Conservation (phyloP, 805 yeast species). For the Phaffomyces opuntiae region DNA sequence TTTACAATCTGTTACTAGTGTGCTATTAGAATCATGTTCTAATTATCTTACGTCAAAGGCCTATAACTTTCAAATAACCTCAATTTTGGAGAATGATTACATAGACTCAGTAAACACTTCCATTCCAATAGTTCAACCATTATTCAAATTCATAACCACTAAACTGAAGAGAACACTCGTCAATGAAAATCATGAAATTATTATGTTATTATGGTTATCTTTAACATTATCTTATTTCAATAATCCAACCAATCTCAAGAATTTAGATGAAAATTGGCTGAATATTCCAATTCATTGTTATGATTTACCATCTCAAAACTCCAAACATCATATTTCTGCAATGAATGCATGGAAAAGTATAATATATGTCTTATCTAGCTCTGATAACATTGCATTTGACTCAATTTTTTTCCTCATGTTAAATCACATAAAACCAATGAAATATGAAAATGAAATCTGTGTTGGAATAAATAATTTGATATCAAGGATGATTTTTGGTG, state of each 20-base stretch:
- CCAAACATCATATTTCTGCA: background rate
- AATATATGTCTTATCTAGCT: conserved; percentile 2
- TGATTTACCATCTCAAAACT: background rate
- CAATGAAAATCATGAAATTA: conserved; percentile 1
- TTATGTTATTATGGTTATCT: conserved; percentile 16
- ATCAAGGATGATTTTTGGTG: background rate
- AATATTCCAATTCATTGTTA: background rate
- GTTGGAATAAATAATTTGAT: background rate
- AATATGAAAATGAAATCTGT: background rate
- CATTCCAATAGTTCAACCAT: conserved; percentile 9
- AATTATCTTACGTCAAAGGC: conserved; percentile 10
- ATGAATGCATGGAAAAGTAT: conserved; percentile 5
- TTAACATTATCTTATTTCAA: conserved; percentile 13
- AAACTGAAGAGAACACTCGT: background rate
- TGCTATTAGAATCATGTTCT: conserved; percentile 2
- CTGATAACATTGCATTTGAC: background rate
- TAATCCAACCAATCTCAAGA: conserved; percentile 4
- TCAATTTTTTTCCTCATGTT: background rate
- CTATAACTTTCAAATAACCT: conserved; percentile 15
- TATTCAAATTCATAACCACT: background rate
- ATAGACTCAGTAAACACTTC: conserved; percentile 3
- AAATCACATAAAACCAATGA: background rate
- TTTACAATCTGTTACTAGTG: conserved; percentile 3
- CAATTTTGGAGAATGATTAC: conserved; percentile 7
- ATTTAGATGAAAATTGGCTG: conserved; percentile 3